These are phyloP conservation scores for Dimocarpus longan DNA, from an alignment of 345 rosid genomes.

Conservation along the genomic window DNA sequence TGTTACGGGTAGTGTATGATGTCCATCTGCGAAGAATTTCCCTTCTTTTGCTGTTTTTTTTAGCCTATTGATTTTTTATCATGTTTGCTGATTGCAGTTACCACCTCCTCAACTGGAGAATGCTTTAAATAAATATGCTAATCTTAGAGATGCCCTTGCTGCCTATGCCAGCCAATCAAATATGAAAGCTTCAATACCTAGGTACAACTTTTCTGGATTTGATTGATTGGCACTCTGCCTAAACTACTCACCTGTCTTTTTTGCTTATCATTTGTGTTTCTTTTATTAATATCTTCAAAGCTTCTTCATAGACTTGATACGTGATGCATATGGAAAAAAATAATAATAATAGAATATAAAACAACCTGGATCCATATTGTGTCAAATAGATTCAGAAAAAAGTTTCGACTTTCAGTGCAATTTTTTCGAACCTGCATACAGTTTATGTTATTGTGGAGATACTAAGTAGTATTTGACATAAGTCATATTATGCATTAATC, in stretches of 20 bases:
- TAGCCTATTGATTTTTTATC: conserved; percentile 18
- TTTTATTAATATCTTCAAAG: not conserved
- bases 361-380: too few relatives aligned
- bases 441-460: not conserved
- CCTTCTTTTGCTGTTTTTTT: conserved; percentile 10
- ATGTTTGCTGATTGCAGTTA: conserved; percentile 55
- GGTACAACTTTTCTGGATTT: conserved; percentile 42
- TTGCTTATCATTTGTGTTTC: not conserved
- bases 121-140: conserved; percentile 70
- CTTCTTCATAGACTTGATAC: too few relatives aligned
- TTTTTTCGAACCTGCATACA: not conserved
- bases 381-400: too few relatives aligned
- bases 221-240: not conserved
- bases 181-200: conserved; percentile 62
- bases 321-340: too few relatives aligned
- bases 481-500: not conserved
- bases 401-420: not conserved
- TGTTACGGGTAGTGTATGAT: conserved; percentile 63
- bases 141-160: conserved; percentile 71
- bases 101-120: conserved; percentile 85
- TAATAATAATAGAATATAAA: too few relatives aligned
- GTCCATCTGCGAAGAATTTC: not conserved
- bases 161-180: conserved; percentile 72
- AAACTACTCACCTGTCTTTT: not conserved
- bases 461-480: not conserved